These are phyloP conservation scores for Nakazawaea wickerhamii DNA, from an alignment of 805 yeast species.

Conservation along the genomic window DNA sequence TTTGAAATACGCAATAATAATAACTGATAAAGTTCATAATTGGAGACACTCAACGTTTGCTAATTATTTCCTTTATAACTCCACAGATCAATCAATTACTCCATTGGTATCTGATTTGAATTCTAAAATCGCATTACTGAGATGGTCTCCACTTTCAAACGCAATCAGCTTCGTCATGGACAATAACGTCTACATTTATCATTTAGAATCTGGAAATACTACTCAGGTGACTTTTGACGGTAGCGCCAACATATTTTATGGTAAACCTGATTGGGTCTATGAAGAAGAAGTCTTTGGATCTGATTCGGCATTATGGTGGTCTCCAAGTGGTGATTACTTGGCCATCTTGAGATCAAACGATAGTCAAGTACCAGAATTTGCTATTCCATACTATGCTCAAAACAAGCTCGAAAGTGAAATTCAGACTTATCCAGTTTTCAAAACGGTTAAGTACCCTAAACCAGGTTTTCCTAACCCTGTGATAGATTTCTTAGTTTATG, in stretches of 20 bases:
- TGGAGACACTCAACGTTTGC: constrained; percentile 49
- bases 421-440: constrained; percentile 55
- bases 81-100: constrained; percentile 15
- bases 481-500: constrained; percentile 49
- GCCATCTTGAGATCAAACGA: constrained; percentile 69
- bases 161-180: constrained; percentile 61
- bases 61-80: constrained; percentile 12
- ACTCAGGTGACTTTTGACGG: constrained; percentile 67
- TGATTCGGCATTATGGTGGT: constrained; percentile 83
- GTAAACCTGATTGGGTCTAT: constrained; percentile 92
- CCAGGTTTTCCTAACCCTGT: constrained; percentile 75
- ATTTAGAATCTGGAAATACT: constrained; percentile 24
- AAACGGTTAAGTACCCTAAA: constrained; percentile 72
- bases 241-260: constrained; percentile 66
- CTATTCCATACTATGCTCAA: constrained; percentile 72
- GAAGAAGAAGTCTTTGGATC: constrained; percentile 82
- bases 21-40: constrained; percentile 55
- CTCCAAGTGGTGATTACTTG: constrained; percentile 61
- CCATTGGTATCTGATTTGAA: constrained; percentile 24
- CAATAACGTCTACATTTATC: constrained; percentile 62
- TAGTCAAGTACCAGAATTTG: constrained; percentile 63
- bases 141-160: constrained; percentile 71
- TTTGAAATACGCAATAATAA: constrained; percentile 50
- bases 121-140: constrained; percentile 38
- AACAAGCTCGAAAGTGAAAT: constrained; percentile 32